Evolutionary conservation across 768 basidiomycete genomes (phyloP).

Genomic region (Chalciporus piperatus): DNA sequence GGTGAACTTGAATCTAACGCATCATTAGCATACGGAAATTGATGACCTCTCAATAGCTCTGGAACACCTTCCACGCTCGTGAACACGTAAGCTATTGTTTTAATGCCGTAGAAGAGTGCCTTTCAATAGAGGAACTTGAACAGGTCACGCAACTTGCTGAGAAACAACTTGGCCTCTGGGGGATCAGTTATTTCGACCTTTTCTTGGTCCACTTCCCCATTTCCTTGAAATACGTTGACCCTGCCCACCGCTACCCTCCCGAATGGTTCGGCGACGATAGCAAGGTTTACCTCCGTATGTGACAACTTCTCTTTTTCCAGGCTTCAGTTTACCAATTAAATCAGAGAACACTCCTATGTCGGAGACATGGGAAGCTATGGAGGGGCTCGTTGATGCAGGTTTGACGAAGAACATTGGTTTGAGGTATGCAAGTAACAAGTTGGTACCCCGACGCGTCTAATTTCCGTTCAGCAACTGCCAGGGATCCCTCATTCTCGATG

Average conservation of each 20-base stretch:
- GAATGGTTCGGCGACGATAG: constrained; percentile 79
- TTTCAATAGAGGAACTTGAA: background rate
- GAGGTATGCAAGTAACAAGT: constrained; percentile 39
- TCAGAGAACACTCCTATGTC: constrained; percentile 66
- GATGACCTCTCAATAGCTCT: constrained; percentile 47
- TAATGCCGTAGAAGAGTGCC: background rate
- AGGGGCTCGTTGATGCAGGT: constrained; percentile 69
- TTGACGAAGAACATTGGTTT: constrained; percentile 77
- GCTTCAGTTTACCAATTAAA: background rate
- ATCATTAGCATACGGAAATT: constrained; percentile 1
- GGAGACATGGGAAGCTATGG: constrained; percentile 85
- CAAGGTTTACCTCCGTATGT: constrained; percentile 61
- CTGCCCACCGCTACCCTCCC: constrained; percentile 71
- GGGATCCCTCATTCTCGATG: constrained; percentile 69
- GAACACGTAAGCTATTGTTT: constrained; percentile 53
- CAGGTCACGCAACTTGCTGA: constrained; percentile 55
- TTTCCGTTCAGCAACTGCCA: constrained; percentile 59
- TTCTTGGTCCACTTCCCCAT: constrained; percentile 87
- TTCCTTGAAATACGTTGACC: constrained; percentile 77
- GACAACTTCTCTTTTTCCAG: background rate
- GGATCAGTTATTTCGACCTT: constrained; percentile 79
- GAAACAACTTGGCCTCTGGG: constrained; percentile 77
- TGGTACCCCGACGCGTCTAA: background rate
- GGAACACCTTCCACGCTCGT: constrained; percentile 86
- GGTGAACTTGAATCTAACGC: constrained; percentile 31